Evolutionary conservation across 1,139 yeast genomes (phyloP).

Genomic region (Suhomyces choctaworum): DNA sequence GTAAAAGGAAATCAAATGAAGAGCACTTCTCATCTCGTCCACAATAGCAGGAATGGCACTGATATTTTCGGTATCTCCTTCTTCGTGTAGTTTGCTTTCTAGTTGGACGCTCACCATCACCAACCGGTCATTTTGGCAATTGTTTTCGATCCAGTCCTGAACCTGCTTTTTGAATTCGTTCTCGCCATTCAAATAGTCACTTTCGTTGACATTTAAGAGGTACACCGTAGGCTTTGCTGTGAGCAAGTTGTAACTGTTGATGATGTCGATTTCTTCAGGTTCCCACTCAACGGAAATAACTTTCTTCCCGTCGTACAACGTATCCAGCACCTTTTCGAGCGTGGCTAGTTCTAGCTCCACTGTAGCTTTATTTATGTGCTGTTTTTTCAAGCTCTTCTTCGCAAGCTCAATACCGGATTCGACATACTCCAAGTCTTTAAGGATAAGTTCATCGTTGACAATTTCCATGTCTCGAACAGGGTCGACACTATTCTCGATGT

Average conservation of each 20-base stretch:
- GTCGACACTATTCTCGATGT: conserved; percentile 62
- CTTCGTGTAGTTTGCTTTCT: conserved; percentile 45
- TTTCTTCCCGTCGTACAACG: conserved; percentile 60
- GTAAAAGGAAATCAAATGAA: conserved; percentile 79
- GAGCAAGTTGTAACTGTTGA: conserved; percentile 59
- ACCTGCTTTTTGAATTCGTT: conserved; percentile 51
- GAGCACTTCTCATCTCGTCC: conserved; percentile 62
- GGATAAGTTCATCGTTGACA: conserved; percentile 69
- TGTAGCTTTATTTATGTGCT: conserved; percentile 27
- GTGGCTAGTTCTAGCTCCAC: conserved; percentile 47
- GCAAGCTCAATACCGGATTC: conserved; percentile 55
- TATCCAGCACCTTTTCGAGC: conserved; percentile 49
- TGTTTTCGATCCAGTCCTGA: conserved; percentile 51
- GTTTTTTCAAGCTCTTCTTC: conserved; percentile 44
- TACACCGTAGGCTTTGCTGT: conserved; percentile 73
- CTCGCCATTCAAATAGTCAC: conserved; percentile 47
- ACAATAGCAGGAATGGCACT: conserved; percentile 52
- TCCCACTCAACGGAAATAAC: conserved; percentile 48
- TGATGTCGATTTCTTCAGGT: conserved; percentile 52
- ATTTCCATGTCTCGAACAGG: conserved; percentile 68
- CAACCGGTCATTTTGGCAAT: conserved; percentile 56
- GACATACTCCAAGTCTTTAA: conserved; percentile 68
- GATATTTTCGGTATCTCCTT: conserved; percentile 8
- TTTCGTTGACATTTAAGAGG: conserved; percentile 57
- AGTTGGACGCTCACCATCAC: conserved; percentile 60